Conservation (phyloP, 2,329 filamentous ascomycete genomes). For the Coniochaeta hoffmannii region DNA sequence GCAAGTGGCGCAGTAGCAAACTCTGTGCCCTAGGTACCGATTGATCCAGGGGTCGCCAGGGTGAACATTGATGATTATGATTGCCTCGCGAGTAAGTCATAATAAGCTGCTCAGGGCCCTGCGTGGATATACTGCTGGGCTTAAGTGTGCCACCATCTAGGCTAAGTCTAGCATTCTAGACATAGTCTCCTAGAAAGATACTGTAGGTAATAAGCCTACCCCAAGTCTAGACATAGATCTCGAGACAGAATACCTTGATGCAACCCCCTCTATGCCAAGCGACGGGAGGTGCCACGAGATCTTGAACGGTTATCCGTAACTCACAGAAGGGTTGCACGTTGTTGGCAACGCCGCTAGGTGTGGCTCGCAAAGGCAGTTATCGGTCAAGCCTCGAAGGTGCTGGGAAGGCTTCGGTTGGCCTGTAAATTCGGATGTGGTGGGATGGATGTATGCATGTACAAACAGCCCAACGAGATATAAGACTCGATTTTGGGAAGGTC, state of each 20-base stretch:
- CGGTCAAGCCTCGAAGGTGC: slow-evolving; percentile 1
- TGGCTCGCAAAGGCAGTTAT: background rate
- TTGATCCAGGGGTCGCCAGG: background rate
- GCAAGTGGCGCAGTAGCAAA: background rate
- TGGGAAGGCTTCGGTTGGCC: background rate
- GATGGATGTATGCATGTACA: background rate
- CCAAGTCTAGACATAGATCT: background rate
- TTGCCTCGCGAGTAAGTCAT: background rate
- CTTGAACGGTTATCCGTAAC: background rate
- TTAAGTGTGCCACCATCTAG: too few species aligned
- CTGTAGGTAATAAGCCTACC: too few species aligned
- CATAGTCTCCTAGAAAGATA: too few species aligned
- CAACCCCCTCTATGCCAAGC: background rate
- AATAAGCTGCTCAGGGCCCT: too few species aligned
- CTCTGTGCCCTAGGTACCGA: background rate
- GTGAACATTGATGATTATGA: background rate
- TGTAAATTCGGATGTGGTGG: background rate
- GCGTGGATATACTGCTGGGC: too few species aligned
- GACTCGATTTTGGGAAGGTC: background rate
- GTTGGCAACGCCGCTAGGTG: background rate
- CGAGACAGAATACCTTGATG: background rate
- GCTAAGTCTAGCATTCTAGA: too few species aligned
- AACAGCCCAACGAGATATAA: background rate
- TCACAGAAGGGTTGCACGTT: background rate
- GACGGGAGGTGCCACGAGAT: background rate